Evolutionary conservation across 2,329 filamentous ascomycete genomes (phyloP).

Genomic region (Calonectria naviculata): DNA sequence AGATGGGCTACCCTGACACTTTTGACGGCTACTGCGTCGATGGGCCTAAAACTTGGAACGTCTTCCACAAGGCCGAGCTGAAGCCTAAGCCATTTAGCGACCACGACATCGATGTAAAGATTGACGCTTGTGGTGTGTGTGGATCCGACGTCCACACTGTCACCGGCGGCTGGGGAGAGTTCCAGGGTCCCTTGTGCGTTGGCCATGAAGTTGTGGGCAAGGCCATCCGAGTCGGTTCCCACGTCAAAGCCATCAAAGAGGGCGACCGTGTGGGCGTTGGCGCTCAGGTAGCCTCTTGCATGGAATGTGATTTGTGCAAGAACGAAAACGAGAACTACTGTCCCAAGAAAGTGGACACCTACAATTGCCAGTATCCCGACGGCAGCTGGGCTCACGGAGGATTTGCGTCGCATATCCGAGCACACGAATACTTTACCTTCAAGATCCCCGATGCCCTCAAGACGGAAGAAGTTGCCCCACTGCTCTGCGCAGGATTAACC

Average conservation of each 20-base stretch:
- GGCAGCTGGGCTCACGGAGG: constrained; percentile 75
- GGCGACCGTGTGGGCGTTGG: constrained; percentile 75
- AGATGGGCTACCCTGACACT: not conserved
- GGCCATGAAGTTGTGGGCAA: constrained; percentile 71
- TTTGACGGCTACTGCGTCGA: not conserved
- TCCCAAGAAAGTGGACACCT: constrained; percentile 64
- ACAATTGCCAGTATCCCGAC: constrained; percentile 66
- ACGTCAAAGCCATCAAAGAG: constrained; percentile 61
- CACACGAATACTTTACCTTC: constrained; percentile 68
- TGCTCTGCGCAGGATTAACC: no score
- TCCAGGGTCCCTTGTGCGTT: constrained; percentile 60
- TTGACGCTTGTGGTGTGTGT: constrained; percentile 75
- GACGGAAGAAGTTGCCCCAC: no score
- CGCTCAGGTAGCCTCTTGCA: constrained; percentile 69
- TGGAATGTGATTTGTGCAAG: constrained; percentile 60
- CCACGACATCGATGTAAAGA: constrained; percentile 72
- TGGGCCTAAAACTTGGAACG: not conserved
- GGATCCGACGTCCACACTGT: constrained; percentile 71
- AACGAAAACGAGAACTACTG: constrained; percentile 63
- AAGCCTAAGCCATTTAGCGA: constrained; percentile 51
- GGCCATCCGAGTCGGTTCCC: constrained; percentile 58
- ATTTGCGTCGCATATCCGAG: constrained; percentile 61
- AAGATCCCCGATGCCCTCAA: no score
- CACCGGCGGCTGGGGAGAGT: constrained; percentile 69
- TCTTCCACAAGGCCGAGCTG: constrained; percentile 34